Conservation (phyloP, 352 stramenopile genomes). For the Phytophthora lateralis region DNA sequence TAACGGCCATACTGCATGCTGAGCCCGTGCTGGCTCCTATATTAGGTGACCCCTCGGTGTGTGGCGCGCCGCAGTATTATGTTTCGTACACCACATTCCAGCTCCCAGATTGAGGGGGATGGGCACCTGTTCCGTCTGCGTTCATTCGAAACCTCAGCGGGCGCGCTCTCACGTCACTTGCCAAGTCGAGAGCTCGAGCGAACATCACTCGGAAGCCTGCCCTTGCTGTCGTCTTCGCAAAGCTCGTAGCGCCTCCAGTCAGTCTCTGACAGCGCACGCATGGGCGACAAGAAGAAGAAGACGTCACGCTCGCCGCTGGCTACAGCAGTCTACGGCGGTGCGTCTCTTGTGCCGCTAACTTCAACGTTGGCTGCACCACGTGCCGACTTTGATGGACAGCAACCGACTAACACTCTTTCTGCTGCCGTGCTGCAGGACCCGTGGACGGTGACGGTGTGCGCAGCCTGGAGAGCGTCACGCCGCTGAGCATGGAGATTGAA, state of each 20-base stretch:
- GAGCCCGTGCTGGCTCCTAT: not conserved
- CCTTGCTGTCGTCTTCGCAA: not conserved
- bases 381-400: conserved; percentile 23
- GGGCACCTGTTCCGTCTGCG: conserved; percentile 22
- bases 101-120: conserved; percentile 15
- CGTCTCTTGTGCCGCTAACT: conserved; percentile 20
- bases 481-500: conserved; percentile 43
- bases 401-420: conserved; percentile 8
- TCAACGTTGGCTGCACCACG: conserved; percentile 43
- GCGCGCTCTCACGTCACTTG: conserved; percentile 42
- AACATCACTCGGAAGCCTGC: conserved; percentile 1
- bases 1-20: not conserved
- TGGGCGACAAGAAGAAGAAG: conserved; percentile 43
- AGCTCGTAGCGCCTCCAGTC: not conserved
- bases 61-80: not conserved
- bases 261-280: conserved; percentile 6
- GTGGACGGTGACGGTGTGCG: conserved; percentile 30
- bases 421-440: conserved; percentile 7
- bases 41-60: not conserved
- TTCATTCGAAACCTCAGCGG: conserved; percentile 31
- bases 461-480: conserved; percentile 40
- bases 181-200: conserved; percentile 24
- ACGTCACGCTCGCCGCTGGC: conserved; percentile 16
- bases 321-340: conserved; percentile 29
- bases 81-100: conserved; percentile 1